Base-by-base conservation (phyloP, 139 green algal species). In the Yamagishiella unicocca region DNA sequence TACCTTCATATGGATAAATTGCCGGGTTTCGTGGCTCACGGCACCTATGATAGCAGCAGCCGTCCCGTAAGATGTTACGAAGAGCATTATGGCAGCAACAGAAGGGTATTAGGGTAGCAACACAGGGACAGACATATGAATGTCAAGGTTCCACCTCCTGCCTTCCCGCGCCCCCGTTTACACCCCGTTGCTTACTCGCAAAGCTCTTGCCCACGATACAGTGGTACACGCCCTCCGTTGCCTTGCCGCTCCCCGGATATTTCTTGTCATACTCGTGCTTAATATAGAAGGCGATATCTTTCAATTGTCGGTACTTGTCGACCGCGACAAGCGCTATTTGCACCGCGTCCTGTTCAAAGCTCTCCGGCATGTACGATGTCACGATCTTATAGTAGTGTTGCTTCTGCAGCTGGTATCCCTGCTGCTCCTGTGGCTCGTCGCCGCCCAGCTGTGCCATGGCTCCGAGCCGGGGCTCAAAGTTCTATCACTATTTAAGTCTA, bases 191-290 rank as follows among this genome's bases (percentile, higher is more conserved):
- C 93, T 91, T 53, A 96, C 93, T 94, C 76, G 94, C 95, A 85
- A 96, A 97, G 74, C 89, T 92, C 24, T 95, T 95, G 21, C 95
- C 95, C 22, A 94, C 92, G 10, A 95, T 89, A 66, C 92, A 96
- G 88, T 97, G 95, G 86, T 96, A 97, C 21, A 97, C 95, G 2
- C 95, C 95, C 78, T 97, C 95, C 19, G 94, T 96, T 7, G 94
- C 94, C 77, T 96, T 97, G 12, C 94, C 94, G 75, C 90, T 94
- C 10, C 90, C 86, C 1, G 95, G 95, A 70, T 96, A 96, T 62
- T 92, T 92, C 80, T 92, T 94, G 66, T 97, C 95, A 73, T 94
- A 96, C 42, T 95, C 90, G 31, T 95, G 90, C 82, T 97, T 97
- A 37, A 96, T 87, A 73, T 95, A 92, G 46, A 90, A 87, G 27